phyloP scores from a whole-genome alignment of 176 grass and related monocot species.

The Melocanna baccifera region DNA sequence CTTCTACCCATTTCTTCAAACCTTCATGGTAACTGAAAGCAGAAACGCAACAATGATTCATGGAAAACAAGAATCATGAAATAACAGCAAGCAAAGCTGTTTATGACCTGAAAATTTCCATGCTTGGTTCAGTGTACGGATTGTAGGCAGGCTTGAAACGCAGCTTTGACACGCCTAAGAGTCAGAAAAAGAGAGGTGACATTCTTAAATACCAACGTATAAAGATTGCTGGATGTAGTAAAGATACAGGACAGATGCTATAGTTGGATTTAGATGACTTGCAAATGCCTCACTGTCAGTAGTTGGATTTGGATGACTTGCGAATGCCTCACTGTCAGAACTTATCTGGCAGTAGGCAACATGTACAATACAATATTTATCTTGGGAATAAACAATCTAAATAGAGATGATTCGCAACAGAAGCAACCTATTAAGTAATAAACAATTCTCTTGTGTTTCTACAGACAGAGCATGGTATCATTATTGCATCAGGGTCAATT shows the following conservation, averaged over 20 bases:
- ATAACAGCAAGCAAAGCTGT: constrained; percentile 1
- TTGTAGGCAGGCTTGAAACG: constrained; percentile 99
- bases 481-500: background rate
- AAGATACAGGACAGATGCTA: constrained; percentile 7
- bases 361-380: background rate
- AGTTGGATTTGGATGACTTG: background rate
- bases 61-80: background rate
- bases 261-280: background rate
- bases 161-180: constrained; percentile 79
- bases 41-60: constrained; percentile 12
- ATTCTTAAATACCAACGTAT: background rate
- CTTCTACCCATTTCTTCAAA: constrained; percentile 93
- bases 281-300: background rate
- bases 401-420: background rate
- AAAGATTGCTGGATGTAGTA: background rate
- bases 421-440: background rate
- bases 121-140: constrained; percentile 92
- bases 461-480: background rate
- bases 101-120: constrained; percentile 91
- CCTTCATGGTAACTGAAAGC: constrained; percentile 82
- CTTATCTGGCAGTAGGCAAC: background rate
- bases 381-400: background rate
- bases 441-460: background rate
- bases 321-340: background rate
- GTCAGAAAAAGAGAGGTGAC: background rate